Evolutionary conservation across 768 basidiomycete species (phyloP).

Genomic region (Mycena filopes): DNA sequence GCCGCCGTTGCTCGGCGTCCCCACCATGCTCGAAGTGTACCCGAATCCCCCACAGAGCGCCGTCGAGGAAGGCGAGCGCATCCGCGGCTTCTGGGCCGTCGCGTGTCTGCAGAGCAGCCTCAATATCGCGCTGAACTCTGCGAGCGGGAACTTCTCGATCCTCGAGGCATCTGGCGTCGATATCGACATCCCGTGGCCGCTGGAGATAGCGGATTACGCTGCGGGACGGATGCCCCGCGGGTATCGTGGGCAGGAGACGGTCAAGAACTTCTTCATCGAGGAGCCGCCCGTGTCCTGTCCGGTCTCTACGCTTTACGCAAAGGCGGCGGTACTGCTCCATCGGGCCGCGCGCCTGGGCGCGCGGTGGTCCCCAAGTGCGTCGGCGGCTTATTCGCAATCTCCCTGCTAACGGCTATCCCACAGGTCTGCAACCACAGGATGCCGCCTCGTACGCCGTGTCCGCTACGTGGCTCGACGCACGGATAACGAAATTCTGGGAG

Average conservation of each 20-base stretch:
- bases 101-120: slow-evolving; percentile 27
- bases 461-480: slow-evolving; percentile 18
- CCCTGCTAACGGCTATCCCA: neutral
- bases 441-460: slow-evolving; percentile 12
- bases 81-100: slow-evolving; percentile 35
- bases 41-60: slow-evolving; percentile 7
- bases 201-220: slow-evolving; percentile 22
- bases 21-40: neutral
- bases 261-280: slow-evolving; percentile 10
- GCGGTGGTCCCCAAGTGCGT: slow-evolving; percentile 24
- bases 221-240: neutral
- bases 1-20: slow-evolving; percentile 1
- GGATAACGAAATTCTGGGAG: slow-evolving; percentile 24
- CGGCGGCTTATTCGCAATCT: neutral
- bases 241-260: slow-evolving; percentile 6
- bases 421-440: slow-evolving; percentile 22
- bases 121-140: slow-evolving; percentile 4
- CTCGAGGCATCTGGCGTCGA: slow-evolving; percentile 13
- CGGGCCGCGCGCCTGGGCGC: slow-evolving; percentile 18
- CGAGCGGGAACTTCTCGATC: slow-evolving; percentile 12
- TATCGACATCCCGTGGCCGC: slow-evolving; percentile 36
- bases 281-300: neutral
- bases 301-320: slow-evolving; percentile 3
- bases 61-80: slow-evolving; percentile 34
- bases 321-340: slow-evolving; percentile 32